Evolutionary conservation across 371 early-diverging fungal species (phyloP).

Genomic region (Synchytrium microbalum): DNA sequence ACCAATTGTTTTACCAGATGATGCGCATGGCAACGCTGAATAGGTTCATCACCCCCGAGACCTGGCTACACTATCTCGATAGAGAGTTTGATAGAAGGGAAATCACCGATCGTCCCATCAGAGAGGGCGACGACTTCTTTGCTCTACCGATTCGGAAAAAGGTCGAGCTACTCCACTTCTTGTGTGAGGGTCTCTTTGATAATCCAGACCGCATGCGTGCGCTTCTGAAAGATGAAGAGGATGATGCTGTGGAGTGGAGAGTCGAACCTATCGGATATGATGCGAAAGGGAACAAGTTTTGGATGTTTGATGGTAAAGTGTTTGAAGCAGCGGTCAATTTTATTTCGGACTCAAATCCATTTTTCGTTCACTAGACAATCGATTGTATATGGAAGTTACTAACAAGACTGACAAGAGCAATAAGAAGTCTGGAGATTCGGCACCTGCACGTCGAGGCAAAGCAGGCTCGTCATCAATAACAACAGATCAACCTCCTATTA

Average conservation of each 20-base stretch:
- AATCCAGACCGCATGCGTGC: slow-evolving; percentile 55
- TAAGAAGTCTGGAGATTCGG: no score
- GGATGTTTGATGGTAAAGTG: slow-evolving; percentile 65
- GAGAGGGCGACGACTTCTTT: no score
- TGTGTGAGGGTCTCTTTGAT: slow-evolving; percentile 59
- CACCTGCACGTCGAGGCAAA: no score
- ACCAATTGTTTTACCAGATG: no score
- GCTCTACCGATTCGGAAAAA: no score
- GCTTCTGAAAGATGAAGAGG: slow-evolving; percentile 43
- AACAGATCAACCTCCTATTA: no score
- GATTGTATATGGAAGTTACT: slow-evolving; percentile 52
- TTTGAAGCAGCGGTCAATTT: not conserved
- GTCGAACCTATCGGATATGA: slow-evolving; percentile 69
- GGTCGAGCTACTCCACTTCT: slow-evolving; percentile 16
- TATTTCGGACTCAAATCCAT: not conserved
- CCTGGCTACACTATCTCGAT: no score
- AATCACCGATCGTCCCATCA: no score
- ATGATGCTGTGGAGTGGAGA: slow-evolving; percentile 61
- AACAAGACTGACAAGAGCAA: slow-evolving; percentile 24
- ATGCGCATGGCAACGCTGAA: no score
- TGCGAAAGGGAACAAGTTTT: slow-evolving; percentile 56
- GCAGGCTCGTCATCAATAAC: no score
- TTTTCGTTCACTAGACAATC: slow-evolving; percentile 45
- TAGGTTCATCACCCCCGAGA: no score
- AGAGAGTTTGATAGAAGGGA: no score